Percentiles rank a stretch among this genome's conserved stretches.
Conservation (phyloP, 2,329 filamentous ascomycete genomes). For the Bipolaris oryzae region DNA sequence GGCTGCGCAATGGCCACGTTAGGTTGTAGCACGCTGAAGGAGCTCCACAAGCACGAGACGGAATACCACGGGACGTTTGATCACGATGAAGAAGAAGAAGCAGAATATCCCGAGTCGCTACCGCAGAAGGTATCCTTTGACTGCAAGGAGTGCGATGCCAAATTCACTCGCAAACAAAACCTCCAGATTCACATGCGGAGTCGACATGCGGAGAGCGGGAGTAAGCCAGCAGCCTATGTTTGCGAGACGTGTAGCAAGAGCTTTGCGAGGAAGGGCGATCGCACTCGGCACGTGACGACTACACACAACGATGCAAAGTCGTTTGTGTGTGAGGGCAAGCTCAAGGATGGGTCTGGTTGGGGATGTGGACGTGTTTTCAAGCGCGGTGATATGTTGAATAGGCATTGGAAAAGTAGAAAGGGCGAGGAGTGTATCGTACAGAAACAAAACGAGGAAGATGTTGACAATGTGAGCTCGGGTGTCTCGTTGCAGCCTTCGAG, state of each 20-base stretch:
- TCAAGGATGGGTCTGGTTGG: conserved; percentile 17
- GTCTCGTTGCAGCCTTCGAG: not conserved
- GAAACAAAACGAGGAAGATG: conserved; percentile 9
- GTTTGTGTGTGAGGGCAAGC: conserved; percentile 12
- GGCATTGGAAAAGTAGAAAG: conserved; percentile 19
- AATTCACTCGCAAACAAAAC: conserved; percentile 13
- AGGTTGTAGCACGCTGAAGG: conserved; percentile 7
- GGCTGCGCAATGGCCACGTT: conserved; percentile 11
- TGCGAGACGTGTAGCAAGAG: conserved; percentile 10
- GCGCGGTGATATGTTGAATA: conserved; percentile 14
- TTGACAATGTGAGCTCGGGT: not conserved
- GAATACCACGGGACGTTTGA: conserved; percentile 8
- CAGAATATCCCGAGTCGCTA: conserved; percentile 8
- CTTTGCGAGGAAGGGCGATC: conserved; percentile 17
- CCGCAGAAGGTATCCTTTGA: conserved; percentile 2
- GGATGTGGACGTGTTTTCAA: conserved; percentile 19
- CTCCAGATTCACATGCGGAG: conserved; percentile 14
- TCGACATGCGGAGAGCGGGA: conserved; percentile 3
- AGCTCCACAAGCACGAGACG: conserved; percentile 8
- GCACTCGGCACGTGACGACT: conserved; percentile 14
- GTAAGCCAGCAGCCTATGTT: not conserved
- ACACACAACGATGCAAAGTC: conserved; percentile 6
- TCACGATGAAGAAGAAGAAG: conserved; percentile 10
- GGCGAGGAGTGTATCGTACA: conserved; percentile 12
- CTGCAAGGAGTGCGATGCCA: conserved; percentile 8